phyloP scores from a whole-genome alignment of 768 basidiomycete species.

The Cyclocybe aegerita region DNA sequence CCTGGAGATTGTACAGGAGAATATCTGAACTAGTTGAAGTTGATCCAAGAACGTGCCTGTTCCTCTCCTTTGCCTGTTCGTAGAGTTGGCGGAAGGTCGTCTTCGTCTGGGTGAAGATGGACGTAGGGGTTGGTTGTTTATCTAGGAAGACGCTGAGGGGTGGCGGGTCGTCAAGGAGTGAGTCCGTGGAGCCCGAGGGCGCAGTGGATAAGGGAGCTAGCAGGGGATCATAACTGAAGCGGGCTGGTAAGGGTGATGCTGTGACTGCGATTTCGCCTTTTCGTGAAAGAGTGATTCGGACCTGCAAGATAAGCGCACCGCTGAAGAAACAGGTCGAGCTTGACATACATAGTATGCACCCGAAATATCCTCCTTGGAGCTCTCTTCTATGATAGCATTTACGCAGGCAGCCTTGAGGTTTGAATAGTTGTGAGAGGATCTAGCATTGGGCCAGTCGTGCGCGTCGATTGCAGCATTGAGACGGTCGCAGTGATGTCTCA shows the following conservation, averaged over 20 bases:
- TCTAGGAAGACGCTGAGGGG: constrained; percentile 53
- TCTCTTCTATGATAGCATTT: constrained; percentile 34
- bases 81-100: constrained; percentile 66
- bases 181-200: not conserved
- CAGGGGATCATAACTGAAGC: constrained; percentile 39
- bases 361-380: constrained; percentile 13
- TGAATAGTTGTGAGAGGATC: constrained; percentile 33
- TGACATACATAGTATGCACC: constrained; percentile 32
- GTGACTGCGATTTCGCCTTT: constrained; percentile 36
- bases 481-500: constrained; percentile 60
- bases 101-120: constrained; percentile 66
- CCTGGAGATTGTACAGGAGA: constrained; percentile 55
- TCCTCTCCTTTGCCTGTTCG: constrained; percentile 60
- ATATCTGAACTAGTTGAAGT: constrained; percentile 48
- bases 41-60: constrained; percentile 32
- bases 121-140: constrained; percentile 47
- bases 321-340: not conserved
- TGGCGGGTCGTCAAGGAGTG: constrained; percentile 17
- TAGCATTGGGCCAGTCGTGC: constrained; percentile 50
- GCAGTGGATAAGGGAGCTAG: constrained; percentile 35
- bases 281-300: constrained; percentile 50
- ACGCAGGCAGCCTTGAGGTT: constrained; percentile 45
- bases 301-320: constrained; percentile 27
- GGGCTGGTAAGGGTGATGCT: constrained; percentile 25
- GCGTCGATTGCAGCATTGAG: constrained; percentile 46